Evolutionary conservation across 257 asterid species (phyloP).

Genomic region (Solanum pinnatisectum): DNA sequence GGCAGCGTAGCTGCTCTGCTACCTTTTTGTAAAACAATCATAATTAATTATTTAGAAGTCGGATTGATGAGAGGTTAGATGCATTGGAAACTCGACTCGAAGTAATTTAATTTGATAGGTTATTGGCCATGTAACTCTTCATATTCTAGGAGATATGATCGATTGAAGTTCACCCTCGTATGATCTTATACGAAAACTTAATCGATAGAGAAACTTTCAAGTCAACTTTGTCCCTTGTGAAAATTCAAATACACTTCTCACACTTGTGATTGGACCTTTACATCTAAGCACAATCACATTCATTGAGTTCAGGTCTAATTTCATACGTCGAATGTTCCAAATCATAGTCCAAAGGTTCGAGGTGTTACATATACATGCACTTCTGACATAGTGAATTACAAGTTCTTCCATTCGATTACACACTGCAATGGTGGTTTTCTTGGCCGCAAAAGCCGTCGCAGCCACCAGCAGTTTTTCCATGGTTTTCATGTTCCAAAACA

Average conservation of each 20-base stretch:
- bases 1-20: background rate
- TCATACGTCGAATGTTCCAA: background rate
- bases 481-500: background rate
- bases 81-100: background rate
- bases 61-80: background rate
- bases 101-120: background rate
- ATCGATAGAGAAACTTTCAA: background rate
- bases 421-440: background rate
- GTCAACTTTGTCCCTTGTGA: background rate
- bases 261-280: background rate
- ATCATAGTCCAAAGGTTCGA: background rate
- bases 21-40: background rate
- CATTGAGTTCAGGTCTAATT: background rate
- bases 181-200: background rate
- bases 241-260: background rate
- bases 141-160: background rate
- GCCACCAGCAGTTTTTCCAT: background rate
- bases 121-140: background rate
- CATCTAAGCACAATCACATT: background rate
- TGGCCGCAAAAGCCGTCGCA: background rate
- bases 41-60: background rate
- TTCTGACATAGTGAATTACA: background rate
- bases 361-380: background rate
- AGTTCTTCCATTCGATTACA: background rate
- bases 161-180: background rate